phyloP scores from a whole-genome alignment of 257 asterid species.

The Handroanthus guayacan region DNA sequence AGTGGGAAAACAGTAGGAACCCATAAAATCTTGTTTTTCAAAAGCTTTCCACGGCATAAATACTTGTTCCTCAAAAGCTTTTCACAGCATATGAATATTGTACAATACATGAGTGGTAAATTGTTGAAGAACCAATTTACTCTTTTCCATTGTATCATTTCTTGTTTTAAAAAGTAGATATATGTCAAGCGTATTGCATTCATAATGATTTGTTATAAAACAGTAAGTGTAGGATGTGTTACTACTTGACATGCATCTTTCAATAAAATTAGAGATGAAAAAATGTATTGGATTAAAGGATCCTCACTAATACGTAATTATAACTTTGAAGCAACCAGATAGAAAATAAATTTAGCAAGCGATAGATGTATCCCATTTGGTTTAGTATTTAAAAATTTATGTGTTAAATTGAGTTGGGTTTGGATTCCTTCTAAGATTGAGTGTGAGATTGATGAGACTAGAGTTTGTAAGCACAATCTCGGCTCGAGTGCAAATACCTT shows the following conservation, averaged over 20 bases:
- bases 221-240: too few species aligned
- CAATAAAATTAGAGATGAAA: too few species aligned
- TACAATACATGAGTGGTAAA: background rate
- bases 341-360: background rate
- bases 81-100: background rate
- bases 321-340: background rate
- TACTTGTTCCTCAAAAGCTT: background rate
- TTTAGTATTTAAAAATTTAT: background rate
- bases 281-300: too few species aligned
- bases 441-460: too few species aligned
- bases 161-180: too few species aligned
- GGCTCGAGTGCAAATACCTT: too few species aligned
- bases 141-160: background rate
- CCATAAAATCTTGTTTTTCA: constrained; percentile 39
- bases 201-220: too few species aligned
- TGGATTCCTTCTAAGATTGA: too few species aligned
- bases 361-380: background rate
- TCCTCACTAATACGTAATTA: background rate
- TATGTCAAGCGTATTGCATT: too few species aligned
- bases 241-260: too few species aligned
- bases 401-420: background rate
- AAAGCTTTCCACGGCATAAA: background rate
- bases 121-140: background rate
- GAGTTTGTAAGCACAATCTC: too few species aligned
- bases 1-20: constrained; percentile 48